phyloP scores from a whole-genome alignment of 164 flowering plant species.

The Magnolia changhungtana region DNA sequence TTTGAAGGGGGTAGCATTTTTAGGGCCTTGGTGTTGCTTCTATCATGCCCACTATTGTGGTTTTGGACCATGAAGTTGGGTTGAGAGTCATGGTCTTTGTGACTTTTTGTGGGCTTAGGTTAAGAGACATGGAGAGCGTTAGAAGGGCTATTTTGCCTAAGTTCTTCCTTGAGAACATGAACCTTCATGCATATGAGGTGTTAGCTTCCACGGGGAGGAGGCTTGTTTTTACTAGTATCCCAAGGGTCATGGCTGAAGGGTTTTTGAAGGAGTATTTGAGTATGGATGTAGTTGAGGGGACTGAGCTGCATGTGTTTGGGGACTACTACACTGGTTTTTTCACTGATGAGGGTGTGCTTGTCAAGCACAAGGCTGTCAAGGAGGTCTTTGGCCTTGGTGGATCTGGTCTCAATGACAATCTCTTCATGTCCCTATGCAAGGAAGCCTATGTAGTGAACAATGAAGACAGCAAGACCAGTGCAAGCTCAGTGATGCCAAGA shows the following conservation, averaged over 20 bases:
- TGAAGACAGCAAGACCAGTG: constrained; percentile 33
- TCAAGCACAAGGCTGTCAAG: constrained; percentile 55
- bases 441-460: constrained; percentile 55
- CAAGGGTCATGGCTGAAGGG: constrained; percentile 74
- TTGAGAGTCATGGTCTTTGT: too few relatives aligned
- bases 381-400: constrained; percentile 63
- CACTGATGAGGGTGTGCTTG: constrained; percentile 45
- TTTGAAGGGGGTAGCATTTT: constrained; percentile 78
- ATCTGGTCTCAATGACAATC: constrained; percentile 40
- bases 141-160: too few relatives aligned
- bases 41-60: constrained; percentile 41
- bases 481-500: constrained; percentile 38
- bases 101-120: too few relatives aligned
- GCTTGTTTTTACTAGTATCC: constrained; percentile 55
- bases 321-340: constrained; percentile 55
- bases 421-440: constrained; percentile 76
- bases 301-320: constrained; percentile 51
- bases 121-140: too few relatives aligned
- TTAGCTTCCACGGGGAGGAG: constrained; percentile 36
- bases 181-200: constrained; percentile 44
- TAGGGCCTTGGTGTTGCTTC: constrained; percentile 59
- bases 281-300: constrained; percentile 58
- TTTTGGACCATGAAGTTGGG: constrained; percentile 35
- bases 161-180: too few relatives aligned
- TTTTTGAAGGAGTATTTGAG: constrained; percentile 65